Conservation (phyloP, 2,329 filamentous ascomycete species). For the Phialophora tarda region DNA sequence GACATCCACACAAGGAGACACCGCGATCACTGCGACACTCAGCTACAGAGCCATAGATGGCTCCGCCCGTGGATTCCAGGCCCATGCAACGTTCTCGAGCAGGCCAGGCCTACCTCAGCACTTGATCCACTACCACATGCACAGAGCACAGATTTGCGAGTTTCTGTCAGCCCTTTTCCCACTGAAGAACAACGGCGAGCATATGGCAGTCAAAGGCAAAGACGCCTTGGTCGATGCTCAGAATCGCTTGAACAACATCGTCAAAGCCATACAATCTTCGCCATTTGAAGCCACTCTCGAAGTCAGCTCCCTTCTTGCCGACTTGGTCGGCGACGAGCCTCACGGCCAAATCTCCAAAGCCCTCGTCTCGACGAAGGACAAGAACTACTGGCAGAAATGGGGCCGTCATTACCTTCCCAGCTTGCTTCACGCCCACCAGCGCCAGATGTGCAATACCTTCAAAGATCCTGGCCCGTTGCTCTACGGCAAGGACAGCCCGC, state of each 20-base stretch:
- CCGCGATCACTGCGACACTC: conserved; percentile 41
- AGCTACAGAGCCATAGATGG: conserved; percentile 36
- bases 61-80: conserved; percentile 4
- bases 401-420: conserved; percentile 64
- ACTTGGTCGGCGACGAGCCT: conserved; percentile 54
- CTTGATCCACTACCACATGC: conserved; percentile 58
- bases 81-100: conserved; percentile 12
- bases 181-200: conserved; percentile 48
- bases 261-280: conserved; percentile 15
- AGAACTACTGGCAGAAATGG: conserved; percentile 57
- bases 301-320: conserved; percentile 51
- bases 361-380: conserved; percentile 13
- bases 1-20: conserved; percentile 26
- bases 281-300: conserved; percentile 9
- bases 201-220: conserved; percentile 36
- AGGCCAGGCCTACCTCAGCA: conserved; percentile 18
- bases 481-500: conserved; percentile 58
- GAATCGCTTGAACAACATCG: conserved; percentile 11
- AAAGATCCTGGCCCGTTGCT: conserved; percentile 64
- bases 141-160: conserved; percentile 57
- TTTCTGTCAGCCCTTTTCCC: conserved; percentile 57
- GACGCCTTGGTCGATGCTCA: conserved; percentile 14
- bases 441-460: conserved; percentile 67
- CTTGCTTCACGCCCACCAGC: conserved; percentile 61
- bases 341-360: conserved; percentile 38